A percentile compares a stretch with the other conserved stretches of the same genome.
These are phyloP conservation scores for Pisolithus thermaeus DNA, from an alignment of 1,284 basidiomycete genomes.

Conservation along the genomic window DNA sequence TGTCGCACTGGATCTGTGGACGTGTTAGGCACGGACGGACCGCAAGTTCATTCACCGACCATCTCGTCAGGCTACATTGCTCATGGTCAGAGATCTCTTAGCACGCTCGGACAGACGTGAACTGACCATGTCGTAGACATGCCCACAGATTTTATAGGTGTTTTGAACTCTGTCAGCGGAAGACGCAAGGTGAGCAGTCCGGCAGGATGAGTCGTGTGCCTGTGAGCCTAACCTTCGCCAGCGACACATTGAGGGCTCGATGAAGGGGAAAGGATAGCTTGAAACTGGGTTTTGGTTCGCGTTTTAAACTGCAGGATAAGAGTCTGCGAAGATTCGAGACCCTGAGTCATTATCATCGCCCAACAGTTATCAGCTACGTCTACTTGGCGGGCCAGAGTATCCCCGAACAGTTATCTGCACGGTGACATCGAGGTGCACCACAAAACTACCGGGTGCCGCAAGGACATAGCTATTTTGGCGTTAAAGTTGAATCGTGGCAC, in stretches of 20 bases:
- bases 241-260: conserved; percentile 18
- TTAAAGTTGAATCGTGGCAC: conserved; percentile 3
- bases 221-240: conserved; percentile 27
- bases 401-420: conserved; percentile 15
- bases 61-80: conserved; percentile 49
- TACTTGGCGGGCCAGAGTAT: conserved; percentile 16
- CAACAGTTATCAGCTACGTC: conserved; percentile 22
- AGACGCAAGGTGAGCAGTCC: conserved; percentile 6
- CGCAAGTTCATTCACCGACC: conserved; percentile 30
- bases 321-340: conserved; percentile 12
- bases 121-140: conserved; percentile 51
- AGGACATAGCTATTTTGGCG: conserved; percentile 26
- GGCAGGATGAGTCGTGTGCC: background rate
- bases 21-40: conserved; percentile 13
- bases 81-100: conserved; percentile 10
- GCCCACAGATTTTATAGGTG: conserved; percentile 43
- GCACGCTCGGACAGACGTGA: conserved; percentile 9
- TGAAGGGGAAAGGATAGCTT: conserved; percentile 10
- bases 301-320: conserved; percentile 22
- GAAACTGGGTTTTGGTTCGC: conserved; percentile 1
- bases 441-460: conserved; percentile 27
- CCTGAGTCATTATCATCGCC: conserved; percentile 16
- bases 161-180: conserved; percentile 27
- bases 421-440: conserved; percentile 21
- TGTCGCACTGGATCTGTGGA: conserved; percentile 49